These are phyloP conservation scores for Perkinsus chesapeaki DNA, from an alignment of 169 alveolate species.

Conservation along the genomic window DNA sequence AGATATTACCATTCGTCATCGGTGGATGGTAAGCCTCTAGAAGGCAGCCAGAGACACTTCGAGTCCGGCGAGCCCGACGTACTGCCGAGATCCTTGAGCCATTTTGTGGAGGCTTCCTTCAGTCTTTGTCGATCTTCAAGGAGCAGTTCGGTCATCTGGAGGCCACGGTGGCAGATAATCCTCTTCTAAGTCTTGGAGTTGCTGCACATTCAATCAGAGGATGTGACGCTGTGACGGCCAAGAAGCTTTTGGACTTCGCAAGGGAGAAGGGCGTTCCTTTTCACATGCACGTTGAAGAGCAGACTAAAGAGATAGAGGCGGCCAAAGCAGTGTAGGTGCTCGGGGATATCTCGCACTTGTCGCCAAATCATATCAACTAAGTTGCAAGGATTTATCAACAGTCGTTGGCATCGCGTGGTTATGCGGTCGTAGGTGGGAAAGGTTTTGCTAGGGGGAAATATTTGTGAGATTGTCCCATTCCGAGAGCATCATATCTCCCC, in stretches of 20 bases:
- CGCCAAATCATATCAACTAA: too few species aligned
- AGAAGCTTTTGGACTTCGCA: not conserved
- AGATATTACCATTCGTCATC: not conserved
- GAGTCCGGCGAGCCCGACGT: not conserved
- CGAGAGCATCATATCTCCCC: too few species aligned
- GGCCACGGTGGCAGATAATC: not conserved
- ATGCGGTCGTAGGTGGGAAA: too few species aligned
- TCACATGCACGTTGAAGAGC: slow-evolving; percentile 15
- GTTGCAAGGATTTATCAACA: too few species aligned
- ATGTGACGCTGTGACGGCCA: not conserved
- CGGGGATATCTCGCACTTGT: not conserved
- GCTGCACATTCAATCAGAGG: slow-evolving; percentile 3
- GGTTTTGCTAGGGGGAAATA: too few species aligned
- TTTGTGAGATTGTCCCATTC: too few species aligned
- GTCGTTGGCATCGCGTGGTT: too few species aligned
- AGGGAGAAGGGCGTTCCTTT: not conserved
- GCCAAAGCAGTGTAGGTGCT: not conserved
- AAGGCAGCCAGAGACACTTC: not conserved
- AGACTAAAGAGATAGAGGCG: not conserved
- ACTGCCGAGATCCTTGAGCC: too few species aligned
- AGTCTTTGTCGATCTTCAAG: not conserved
- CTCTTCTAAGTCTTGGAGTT: not conserved
- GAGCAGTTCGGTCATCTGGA: not conserved
- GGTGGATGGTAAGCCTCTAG: not conserved
- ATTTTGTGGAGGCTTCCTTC: not conserved